phyloP scores from a whole-genome alignment of 1,284 basidiomycete genomes.

The Peniophora sp. region DNA sequence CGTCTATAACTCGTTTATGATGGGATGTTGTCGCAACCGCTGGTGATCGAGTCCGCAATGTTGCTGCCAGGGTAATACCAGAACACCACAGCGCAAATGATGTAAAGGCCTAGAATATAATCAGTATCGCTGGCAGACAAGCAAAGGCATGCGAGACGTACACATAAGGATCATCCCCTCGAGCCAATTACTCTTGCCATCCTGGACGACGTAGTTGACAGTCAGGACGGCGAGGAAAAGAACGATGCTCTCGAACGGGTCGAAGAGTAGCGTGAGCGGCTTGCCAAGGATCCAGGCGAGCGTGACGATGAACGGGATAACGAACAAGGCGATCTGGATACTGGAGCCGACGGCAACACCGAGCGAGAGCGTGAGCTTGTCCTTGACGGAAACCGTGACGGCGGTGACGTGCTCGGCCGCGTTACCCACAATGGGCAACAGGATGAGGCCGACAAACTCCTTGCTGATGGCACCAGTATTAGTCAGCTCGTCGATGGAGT shows the following conservation, averaged over 20 bases:
- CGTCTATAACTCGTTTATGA: not conserved
- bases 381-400: slow-evolving; percentile 81
- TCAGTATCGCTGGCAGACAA: slow-evolving; percentile 1
- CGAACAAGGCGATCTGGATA: slow-evolving; percentile 86
- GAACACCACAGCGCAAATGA: slow-evolving; percentile 55
- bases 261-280: slow-evolving; percentile 57
- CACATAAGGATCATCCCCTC: slow-evolving; percentile 71
- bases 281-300: slow-evolving; percentile 61
- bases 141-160: slow-evolving; percentile 25
- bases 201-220: slow-evolving; percentile 75
- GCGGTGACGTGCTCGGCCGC: slow-evolving; percentile 84
- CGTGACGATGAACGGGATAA: slow-evolving; percentile 68
- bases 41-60: slow-evolving; percentile 7
- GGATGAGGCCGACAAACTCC: slow-evolving; percentile 81
- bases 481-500: slow-evolving; percentile 68
- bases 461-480: slow-evolving; percentile 44
- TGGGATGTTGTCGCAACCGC: not conserved
- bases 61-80: slow-evolving; percentile 54
- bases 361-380: slow-evolving; percentile 67
- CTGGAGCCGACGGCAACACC: slow-evolving; percentile 87
- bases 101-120: slow-evolving; percentile 34
- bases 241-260: slow-evolving; percentile 60
- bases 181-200: slow-evolving; percentile 82
- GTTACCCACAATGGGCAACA: slow-evolving; percentile 85
- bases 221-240: slow-evolving; percentile 47